Base-by-base conservation (phyloP, 305 asterid genomes). In the Fraxinus greggii region DNA sequence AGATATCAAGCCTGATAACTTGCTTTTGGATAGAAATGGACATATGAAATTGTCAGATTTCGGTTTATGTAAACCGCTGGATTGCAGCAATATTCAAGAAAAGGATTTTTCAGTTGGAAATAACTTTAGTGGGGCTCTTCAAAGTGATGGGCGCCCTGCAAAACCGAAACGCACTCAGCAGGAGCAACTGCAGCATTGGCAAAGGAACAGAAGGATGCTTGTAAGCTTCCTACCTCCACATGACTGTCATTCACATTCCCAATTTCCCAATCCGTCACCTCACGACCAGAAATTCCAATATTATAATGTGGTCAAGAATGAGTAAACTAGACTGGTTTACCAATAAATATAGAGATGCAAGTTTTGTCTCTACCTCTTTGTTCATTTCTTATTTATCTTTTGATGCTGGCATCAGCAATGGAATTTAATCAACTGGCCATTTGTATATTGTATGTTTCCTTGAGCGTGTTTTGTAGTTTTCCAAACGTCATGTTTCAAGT, bases 161-260 rank as follows among this genome's bases (percentile, higher is more conserved):
- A 85, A 89, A 79, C 97, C 94, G 17, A 95, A 83, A 84, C 97
- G 97, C 85, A 95, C 97, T 76, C 98, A 95, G 85, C 98, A 95
- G 85, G 98, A 95, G 90, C 98, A 95, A 85, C 88, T 93, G 80
- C 91, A 86, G 87, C 95, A 93, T 90, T 95, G 98, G 98, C 98
- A 95, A 88, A 92, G 91, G 83, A 95, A 95, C 82, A 90, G 98
- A 87, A 92, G 98, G 90, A 92, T 92, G 97, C 98, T 94, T 86
- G 98, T 94, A 88, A 89, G 95, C 45, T 75, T 80, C 83, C 83
- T 80, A 76, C 29, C 63, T 38, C 73, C 15, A 65, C 42, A 29
- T 84, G 15, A 75, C 40, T 40, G 76, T 31, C 26, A 80, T 63
- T 65, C 70, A 45, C 78, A 61, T 77, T 48, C 77, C 32, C 75